A percentile compares a stretch with the other conserved stretches of the same genome.
phyloP scores from a whole-genome alignment of 2,329 filamentous ascomycete genomes.

The Xylaria sp. region DNA sequence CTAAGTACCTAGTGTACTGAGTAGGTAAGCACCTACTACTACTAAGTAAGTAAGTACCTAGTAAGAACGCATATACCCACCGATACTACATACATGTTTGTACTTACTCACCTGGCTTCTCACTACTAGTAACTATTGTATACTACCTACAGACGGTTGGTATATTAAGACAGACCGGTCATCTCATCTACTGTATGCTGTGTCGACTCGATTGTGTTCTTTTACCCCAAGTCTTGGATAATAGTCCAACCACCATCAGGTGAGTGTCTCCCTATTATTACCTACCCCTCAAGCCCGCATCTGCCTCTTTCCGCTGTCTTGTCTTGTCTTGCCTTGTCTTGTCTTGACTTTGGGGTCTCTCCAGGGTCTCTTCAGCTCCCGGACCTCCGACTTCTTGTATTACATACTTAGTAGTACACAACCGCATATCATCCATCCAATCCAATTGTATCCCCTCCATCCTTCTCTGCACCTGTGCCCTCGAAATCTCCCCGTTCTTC shows the following conservation, averaged over 20 bases:
- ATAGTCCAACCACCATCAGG: slow-evolving; percentile 28
- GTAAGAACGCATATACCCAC: too few species aligned
- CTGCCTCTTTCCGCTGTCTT: slow-evolving; percentile 2
- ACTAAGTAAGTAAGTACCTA: too few species aligned
- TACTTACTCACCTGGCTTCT: slow-evolving; percentile 2
- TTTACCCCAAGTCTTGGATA: slow-evolving; percentile 19
- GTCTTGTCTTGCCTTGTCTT: not conserved
- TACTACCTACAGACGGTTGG: not conserved
- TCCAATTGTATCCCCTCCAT: not conserved
- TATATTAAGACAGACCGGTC: slow-evolving; percentile 33
- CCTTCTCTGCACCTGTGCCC: not conserved
- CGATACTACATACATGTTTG: too few species aligned
- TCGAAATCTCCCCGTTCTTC: not conserved
- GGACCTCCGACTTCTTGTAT: slow-evolving; percentile 38
- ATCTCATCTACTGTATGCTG: slow-evolving; percentile 13
- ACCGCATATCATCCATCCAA: slow-evolving; percentile 15
- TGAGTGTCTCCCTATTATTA: slow-evolving; percentile 29
- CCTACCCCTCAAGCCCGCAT: slow-evolving; percentile 33
- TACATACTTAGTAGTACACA: slow-evolving; percentile 29
- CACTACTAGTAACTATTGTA: not conserved
- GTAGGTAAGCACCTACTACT: not conserved
- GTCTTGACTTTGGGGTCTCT: not conserved
- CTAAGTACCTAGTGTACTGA: too few species aligned
- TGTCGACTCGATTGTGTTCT: slow-evolving; percentile 2
- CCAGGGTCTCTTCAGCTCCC: slow-evolving; percentile 26